Conservation (phyloP, 805 yeast genomes). For the Metschnikowia baotianmanensis region DNA sequence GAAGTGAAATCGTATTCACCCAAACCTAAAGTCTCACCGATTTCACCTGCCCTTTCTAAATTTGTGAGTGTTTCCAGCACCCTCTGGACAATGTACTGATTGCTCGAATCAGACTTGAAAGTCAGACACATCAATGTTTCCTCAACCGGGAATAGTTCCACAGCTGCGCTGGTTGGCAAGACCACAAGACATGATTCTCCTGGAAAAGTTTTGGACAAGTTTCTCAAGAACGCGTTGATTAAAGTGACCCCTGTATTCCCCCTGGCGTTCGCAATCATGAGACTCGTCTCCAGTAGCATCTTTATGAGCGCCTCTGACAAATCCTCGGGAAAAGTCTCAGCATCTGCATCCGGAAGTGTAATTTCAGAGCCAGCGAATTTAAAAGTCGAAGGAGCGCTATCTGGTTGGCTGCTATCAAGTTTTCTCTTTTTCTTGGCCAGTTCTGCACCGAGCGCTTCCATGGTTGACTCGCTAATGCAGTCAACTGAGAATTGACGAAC, state of each 20-base stretch:
- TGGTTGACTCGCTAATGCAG: neutral
- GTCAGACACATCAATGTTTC: neutral
- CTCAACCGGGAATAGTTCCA: constrained; percentile 8
- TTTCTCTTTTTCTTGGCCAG: constrained; percentile 1
- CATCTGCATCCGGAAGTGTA: neutral
- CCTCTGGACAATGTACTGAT: constrained; percentile 2
- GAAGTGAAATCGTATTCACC: constrained; percentile 16
- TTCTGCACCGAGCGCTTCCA: constrained; percentile 2
- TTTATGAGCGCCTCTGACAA: constrained; percentile 2
- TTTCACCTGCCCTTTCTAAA: constrained; percentile 13
- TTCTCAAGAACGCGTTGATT: constrained; percentile 2
- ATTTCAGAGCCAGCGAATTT: neutral
- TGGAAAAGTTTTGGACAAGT: neutral
- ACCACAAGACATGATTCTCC: constrained; percentile 12
- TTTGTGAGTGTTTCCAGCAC: constrained; percentile 6
- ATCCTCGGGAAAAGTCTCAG: neutral
- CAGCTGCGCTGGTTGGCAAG: constrained; percentile 13
- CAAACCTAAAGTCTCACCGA: constrained; percentile 18
- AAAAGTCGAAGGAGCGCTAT: neutral
- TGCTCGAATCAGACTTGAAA: constrained; percentile 8
- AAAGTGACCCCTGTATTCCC: neutral
- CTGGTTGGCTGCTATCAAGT: neutral
- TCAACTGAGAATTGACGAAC: neutral
- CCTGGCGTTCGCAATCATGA: neutral
- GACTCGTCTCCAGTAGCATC: neutral